A percentile compares a stretch with the other conserved stretches of the same genome.
These are phyloP conservation scores for Podila epicladia DNA, from an alignment of 192 early-diverging fungal species.

Conservation along the genomic window DNA sequence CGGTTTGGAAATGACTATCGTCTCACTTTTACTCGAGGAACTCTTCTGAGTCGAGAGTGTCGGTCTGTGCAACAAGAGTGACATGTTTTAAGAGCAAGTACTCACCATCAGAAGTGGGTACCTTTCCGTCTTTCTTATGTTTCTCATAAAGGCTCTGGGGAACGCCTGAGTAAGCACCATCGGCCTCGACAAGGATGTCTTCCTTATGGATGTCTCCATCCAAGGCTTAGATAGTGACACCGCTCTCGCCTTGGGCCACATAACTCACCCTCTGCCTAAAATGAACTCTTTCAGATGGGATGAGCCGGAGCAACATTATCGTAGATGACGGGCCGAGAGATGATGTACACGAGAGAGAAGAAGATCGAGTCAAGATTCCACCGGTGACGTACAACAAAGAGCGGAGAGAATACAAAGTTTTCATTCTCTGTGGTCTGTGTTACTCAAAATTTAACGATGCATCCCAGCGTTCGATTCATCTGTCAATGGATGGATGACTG, in stretches of 20 bases:
- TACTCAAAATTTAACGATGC: too few species aligned
- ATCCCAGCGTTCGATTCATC: too few species aligned
- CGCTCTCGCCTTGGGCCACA: not conserved
- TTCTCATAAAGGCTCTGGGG: slow-evolving; percentile 8
- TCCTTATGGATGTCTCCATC: not conserved
- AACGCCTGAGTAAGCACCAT: slow-evolving; percentile 2
- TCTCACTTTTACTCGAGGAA: not conserved
- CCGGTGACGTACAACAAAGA: too few species aligned
- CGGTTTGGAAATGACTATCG: not conserved
- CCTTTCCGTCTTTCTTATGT: not conserved
- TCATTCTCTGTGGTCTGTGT: too few species aligned
- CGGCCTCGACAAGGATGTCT: slow-evolving; percentile 7
- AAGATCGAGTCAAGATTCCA: too few species aligned
- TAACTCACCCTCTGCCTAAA: not conserved
- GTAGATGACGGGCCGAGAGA: too few species aligned
- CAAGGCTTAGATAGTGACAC: not conserved
- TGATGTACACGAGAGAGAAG: too few species aligned
- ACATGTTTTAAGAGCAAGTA: not conserved
- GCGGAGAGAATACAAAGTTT: too few species aligned
- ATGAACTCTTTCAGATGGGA: not conserved
- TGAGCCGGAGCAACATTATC: too few species aligned
- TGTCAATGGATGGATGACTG: too few species aligned
- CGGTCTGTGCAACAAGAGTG: slow-evolving; percentile 2
- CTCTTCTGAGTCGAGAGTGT: slow-evolving; percentile 1
- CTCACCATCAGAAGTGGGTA: not conserved